These are phyloP conservation scores for Thelonectria olida DNA, from an alignment of 2,329 filamentous ascomycete genomes.

Conservation along the genomic window DNA sequence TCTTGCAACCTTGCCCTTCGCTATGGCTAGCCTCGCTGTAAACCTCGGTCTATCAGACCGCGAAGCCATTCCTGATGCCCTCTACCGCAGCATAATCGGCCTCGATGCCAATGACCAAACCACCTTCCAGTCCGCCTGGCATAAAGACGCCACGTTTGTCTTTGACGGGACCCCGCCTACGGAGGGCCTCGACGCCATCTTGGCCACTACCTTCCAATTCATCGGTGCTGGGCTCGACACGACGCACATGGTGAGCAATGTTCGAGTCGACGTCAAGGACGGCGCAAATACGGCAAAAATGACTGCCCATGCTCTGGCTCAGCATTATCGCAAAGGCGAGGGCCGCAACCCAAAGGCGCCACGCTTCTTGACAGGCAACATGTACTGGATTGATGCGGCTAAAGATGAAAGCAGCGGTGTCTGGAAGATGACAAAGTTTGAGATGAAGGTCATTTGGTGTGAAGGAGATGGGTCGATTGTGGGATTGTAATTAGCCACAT, in stretches of 20 bases:
- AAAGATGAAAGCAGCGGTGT: constrained; percentile 14
- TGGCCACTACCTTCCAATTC: constrained; percentile 8
- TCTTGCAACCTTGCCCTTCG: neutral
- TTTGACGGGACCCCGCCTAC: constrained; percentile 1
- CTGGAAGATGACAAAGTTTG: constrained; percentile 20
- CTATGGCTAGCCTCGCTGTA: neutral
- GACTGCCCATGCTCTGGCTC: constrained; percentile 16
- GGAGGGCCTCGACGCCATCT: constrained; percentile 10
- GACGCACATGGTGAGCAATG: constrained; percentile 14
- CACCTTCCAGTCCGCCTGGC: constrained; percentile 17
- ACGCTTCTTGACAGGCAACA: constrained; percentile 14
- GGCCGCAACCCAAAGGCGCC: constrained; percentile 4
- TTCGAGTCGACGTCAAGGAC: constrained; percentile 11
- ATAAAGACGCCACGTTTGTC: constrained; percentile 14
- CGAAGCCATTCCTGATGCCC: constrained; percentile 17
- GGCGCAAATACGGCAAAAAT: constrained; percentile 7
- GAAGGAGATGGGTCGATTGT: constrained; percentile 9
- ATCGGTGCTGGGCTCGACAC: constrained; percentile 15
- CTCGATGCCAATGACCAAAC: constrained; percentile 12
- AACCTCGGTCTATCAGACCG: neutral
- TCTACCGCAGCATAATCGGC: constrained; percentile 17
- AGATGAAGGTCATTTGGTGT: constrained; percentile 14
- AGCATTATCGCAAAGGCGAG: constrained; percentile 16
- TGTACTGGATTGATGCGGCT: constrained; percentile 12
- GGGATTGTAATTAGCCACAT: neutral